phyloP scores from a whole-genome alignment of 371 early-diverging fungal species.

The Gilbertella persicaria region DNA sequence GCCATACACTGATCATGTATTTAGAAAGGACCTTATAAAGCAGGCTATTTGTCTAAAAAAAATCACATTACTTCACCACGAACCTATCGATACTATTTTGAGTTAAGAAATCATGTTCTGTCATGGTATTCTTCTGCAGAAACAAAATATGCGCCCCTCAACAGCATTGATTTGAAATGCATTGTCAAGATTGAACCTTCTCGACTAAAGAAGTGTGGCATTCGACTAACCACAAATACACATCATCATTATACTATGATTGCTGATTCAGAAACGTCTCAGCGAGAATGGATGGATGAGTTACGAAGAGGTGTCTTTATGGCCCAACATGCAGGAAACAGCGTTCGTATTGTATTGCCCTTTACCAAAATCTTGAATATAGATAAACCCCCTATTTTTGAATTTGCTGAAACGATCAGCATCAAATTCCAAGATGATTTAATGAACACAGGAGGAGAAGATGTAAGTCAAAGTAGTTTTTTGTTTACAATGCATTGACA shows the following conservation, averaged over 20 bases:
- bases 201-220: conserved; percentile 45
- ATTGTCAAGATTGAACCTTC: conserved; percentile 52
- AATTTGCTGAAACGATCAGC: conserved; percentile 59
- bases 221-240: conserved; percentile 51
- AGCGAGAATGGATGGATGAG: conserved; percentile 61
- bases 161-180: conserved; percentile 63
- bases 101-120: conserved; percentile 63
- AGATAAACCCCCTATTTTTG: conserved; percentile 52
- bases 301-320: conserved; percentile 62
- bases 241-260: conserved; percentile 40
- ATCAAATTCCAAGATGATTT: conserved; percentile 51
- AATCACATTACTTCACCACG: conserved; percentile 42
- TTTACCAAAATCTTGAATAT: conserved; percentile 52
- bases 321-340: conserved; percentile 61
- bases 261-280: conserved; percentile 52
- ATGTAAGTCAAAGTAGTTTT: conserved; percentile 39
- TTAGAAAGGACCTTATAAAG: conserved; percentile 57
- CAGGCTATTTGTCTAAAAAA: conserved; percentile 67
- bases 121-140: conserved; percentile 65
- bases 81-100: conserved; percentile 67
- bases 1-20: no score
- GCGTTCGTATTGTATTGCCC: conserved; percentile 62
- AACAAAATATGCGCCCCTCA: conserved; percentile 66
- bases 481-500: conserved; percentile 6
- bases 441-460: conserved; percentile 42